A percentile compares a stretch with the other conserved stretches of the same genome.
Evolutionary conservation across 2,329 filamentous ascomycete species (phyloP).

Genomic region (Botrytis cinerea): DNA sequence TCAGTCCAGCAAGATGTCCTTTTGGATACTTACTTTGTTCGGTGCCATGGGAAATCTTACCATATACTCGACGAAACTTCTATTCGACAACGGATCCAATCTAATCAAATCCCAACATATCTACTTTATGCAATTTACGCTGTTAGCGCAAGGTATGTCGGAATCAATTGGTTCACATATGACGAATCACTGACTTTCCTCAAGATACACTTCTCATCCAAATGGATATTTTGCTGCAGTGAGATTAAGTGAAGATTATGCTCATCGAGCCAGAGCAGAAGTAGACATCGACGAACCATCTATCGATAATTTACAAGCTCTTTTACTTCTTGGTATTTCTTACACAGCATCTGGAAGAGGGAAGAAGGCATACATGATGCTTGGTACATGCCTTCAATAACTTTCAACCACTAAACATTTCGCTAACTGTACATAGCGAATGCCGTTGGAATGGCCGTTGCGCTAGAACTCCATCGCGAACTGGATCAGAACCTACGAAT

Average conservation of each 20-base stretch:
- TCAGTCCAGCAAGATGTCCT: constrained; percentile 60
- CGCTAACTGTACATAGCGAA: constrained; percentile 57
- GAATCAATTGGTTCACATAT: background rate
- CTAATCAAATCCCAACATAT: constrained; percentile 53
- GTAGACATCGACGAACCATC: constrained; percentile 81
- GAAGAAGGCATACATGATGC: constrained; percentile 83
- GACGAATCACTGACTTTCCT: constrained; percentile 28
- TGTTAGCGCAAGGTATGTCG: constrained; percentile 60
- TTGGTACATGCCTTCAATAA: constrained; percentile 56
- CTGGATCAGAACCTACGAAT: constrained; percentile 63
- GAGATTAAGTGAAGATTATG: constrained; percentile 71
- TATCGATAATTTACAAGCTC: constrained; percentile 73
- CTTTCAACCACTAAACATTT: background rate
- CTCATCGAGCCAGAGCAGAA: constrained; percentile 65
- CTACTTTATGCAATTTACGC: constrained; percentile 60
- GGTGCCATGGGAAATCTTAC: constrained; percentile 80
- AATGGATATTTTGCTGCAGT: constrained; percentile 68
- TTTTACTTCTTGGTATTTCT: constrained; percentile 73
- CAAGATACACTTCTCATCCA: constrained; percentile 68
- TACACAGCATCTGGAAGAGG: constrained; percentile 77
- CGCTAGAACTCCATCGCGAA: constrained; percentile 79
- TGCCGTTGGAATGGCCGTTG: constrained; percentile 80
- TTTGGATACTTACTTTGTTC: constrained; percentile 76
- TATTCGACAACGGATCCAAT: constrained; percentile 69
- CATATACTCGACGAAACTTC: constrained; percentile 77